A percentile compares a stretch with the other conserved stretches of the same genome.
These are phyloP conservation scores for Verticillium longisporum DNA, from an alignment of 2,329 filamentous ascomycete species.

Conservation along the genomic window DNA sequence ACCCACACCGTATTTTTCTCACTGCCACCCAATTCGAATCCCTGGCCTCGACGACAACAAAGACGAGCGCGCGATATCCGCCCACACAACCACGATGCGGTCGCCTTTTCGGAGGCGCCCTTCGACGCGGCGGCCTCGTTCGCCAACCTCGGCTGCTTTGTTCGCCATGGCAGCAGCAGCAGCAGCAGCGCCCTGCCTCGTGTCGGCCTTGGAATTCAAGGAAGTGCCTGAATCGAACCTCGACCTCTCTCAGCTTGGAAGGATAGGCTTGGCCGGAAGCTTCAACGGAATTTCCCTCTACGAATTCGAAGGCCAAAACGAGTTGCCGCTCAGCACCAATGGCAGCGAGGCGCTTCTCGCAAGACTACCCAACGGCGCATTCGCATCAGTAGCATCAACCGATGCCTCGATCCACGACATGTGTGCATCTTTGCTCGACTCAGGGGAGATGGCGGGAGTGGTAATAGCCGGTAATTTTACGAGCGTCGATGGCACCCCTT, in stretches of 20 bases:
- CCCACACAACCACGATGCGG: slow-evolving; percentile 34
- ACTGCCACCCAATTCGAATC: neutral
- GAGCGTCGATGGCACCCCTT: slow-evolving; percentile 69
- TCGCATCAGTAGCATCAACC: slow-evolving; percentile 65
- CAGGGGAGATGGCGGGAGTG: slow-evolving; percentile 64
- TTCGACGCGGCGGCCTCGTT: slow-evolving; percentile 28
- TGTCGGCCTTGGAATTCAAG: slow-evolving; percentile 50
- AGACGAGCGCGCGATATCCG: neutral
- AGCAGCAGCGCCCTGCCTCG: slow-evolving; percentile 26
- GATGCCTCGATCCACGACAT: slow-evolving; percentile 84
- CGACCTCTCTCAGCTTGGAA: slow-evolving; percentile 70
- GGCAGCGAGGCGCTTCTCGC: slow-evolving; percentile 76
- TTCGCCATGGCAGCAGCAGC: slow-evolving; percentile 30
- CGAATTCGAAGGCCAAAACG: slow-evolving; percentile 72
- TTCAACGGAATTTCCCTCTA: slow-evolving; percentile 90
- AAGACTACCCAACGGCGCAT: slow-evolving; percentile 77
- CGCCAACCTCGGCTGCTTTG: slow-evolving; percentile 22
- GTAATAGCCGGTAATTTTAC: slow-evolving; percentile 95
- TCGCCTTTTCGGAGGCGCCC: slow-evolving; percentile 34
- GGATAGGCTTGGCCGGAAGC: slow-evolving; percentile 79
- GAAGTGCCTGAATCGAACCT: slow-evolving; percentile 63
- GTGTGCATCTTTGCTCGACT: slow-evolving; percentile 66
- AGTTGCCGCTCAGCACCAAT: slow-evolving; percentile 61
- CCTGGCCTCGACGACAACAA: neutral
- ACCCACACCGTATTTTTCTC: neutral